phyloP scores from a whole-genome alignment of 1,284 basidiomycete genomes.

The Takashimella koratensis region DNA sequence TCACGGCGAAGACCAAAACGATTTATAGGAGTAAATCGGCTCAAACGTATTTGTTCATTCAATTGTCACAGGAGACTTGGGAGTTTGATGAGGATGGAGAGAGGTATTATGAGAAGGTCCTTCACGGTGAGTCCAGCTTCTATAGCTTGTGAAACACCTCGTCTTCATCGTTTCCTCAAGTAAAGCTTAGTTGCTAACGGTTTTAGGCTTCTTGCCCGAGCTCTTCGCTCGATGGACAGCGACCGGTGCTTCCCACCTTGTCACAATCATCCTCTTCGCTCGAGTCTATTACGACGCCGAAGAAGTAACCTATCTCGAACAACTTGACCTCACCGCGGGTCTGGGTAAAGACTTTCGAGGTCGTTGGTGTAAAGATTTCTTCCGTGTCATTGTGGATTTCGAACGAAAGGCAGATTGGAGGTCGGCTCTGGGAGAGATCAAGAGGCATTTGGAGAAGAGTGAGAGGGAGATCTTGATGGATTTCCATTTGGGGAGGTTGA shows the following conservation, averaged over 20 bases:
- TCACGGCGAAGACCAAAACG: constrained; percentile 78
- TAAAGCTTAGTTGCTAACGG: too few relatives aligned
- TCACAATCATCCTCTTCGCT: constrained; percentile 91
- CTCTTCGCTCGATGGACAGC: constrained; percentile 79
- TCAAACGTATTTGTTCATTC: constrained; percentile 81
- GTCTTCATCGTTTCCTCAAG: too few relatives aligned
- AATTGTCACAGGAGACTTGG: constrained; percentile 94
- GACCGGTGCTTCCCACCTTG: constrained; percentile 82
- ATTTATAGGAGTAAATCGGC: constrained; percentile 89
- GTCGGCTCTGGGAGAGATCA: constrained; percentile 76
- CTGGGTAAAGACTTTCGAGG: constrained; percentile 67
- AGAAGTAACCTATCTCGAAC: constrained; percentile 64
- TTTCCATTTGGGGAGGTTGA: constrained; percentile 61
- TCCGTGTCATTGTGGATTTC: constrained; percentile 87
- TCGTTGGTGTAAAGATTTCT: constrained; percentile 92
- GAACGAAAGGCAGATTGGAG: constrained; percentile 86
- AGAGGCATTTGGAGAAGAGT: constrained; percentile 81
- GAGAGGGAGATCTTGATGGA: constrained; percentile 81
- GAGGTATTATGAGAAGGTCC: constrained; percentile 91
- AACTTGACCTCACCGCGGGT: constrained; percentile 55
- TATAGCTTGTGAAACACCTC: too few relatives aligned
- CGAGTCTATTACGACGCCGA: constrained; percentile 84
- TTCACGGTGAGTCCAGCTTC: constrained; percentile 64
- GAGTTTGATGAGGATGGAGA: constrained; percentile 96
- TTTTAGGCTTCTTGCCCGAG: constrained; percentile 74